phyloP scores from a whole-genome alignment of 495 filamentous ascomycete species.

The Penicillium canescens region DNA sequence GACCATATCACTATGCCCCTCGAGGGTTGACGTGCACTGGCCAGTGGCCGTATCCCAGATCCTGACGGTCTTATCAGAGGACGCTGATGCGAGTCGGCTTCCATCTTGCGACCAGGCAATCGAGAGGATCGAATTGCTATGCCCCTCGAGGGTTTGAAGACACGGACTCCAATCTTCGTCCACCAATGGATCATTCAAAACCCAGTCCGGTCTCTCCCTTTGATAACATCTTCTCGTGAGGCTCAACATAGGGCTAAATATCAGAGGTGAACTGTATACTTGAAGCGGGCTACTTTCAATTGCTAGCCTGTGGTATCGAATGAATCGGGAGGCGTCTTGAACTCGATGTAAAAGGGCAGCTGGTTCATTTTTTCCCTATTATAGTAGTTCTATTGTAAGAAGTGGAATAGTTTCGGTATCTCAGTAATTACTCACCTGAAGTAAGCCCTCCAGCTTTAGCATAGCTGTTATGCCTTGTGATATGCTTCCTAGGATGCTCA shows the following conservation, averaged over 20 bases:
- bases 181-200: slow-evolving; percentile 11
- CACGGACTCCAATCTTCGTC: slow-evolving; percentile 15
- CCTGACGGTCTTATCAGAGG: no score
- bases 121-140: slow-evolving; percentile 3
- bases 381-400: neutral
- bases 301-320: slow-evolving; percentile 16
- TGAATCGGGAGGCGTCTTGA: slow-evolving; percentile 31
- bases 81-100: no score
- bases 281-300: slow-evolving; percentile 35
- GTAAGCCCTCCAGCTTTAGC: slow-evolving; percentile 7
- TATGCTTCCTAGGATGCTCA: slow-evolving; percentile 27
- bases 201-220: slow-evolving; percentile 14
- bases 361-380: neutral
- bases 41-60: no score
- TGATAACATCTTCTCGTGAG: slow-evolving; percentile 20
- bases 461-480: slow-evolving; percentile 21
- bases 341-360: slow-evolving; percentile 16
- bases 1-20: no score
- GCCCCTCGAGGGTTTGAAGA: slow-evolving; percentile 10
- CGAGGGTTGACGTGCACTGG: no score
- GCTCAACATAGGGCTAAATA: slow-evolving; percentile 29
- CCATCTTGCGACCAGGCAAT: neutral
- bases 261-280: slow-evolving; percentile 27
- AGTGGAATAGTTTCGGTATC: neutral
- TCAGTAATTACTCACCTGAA: slow-evolving; percentile 11